A percentile compares a stretch with the other conserved stretches of the same genome.
phyloP scores from a whole-genome alignment of 2,329 filamentous ascomycete genomes.

The Neoscytalidium dimidiatum region DNA sequence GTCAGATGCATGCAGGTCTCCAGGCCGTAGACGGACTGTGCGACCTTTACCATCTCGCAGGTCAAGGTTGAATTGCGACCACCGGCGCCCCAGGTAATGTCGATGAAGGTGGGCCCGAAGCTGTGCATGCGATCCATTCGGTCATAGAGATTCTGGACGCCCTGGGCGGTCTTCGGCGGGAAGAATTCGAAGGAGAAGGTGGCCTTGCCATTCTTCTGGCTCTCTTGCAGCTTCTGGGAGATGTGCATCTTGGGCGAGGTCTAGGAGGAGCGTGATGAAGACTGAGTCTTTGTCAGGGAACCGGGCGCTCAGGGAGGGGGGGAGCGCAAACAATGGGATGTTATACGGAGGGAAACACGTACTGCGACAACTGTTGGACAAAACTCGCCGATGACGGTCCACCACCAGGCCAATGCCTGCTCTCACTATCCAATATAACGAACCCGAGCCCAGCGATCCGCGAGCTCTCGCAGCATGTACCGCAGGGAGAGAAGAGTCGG shows the following conservation, averaged over 20 bases:
- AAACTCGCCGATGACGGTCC: conserved; percentile 11
- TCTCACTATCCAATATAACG: conserved; percentile 46
- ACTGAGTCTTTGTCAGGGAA: not conserved
- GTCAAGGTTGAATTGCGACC: conserved; percentile 89
- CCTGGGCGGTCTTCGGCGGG: conserved; percentile 93
- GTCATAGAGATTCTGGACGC: conserved; percentile 98
- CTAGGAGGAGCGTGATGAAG: not conserved
- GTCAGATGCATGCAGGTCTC: conserved; percentile 99
- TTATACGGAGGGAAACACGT: not conserved
- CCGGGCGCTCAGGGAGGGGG: not conserved
- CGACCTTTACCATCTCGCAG: conserved; percentile 95
- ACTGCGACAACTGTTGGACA: not conserved
- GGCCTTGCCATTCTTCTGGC: conserved; percentile 74
- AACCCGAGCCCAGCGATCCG: conserved; percentile 51
- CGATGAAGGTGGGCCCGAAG: conserved; percentile 91
- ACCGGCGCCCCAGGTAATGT: conserved; percentile 97
- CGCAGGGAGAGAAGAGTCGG: conserved; percentile 21
- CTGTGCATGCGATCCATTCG: conserved; percentile 99
- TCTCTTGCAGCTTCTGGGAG: conserved; percentile 82
- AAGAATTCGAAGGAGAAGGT: conserved; percentile 99
- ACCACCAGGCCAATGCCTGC: conserved; percentile 23
- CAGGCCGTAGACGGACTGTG: conserved; percentile 90
- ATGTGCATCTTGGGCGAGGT: conserved; percentile 76
- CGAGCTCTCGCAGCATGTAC: conserved; percentile 58
- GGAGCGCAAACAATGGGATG: not conserved